Conservation (phyloP, 2,329 filamentous ascomycete species). For the Chalara sp. region DNA sequence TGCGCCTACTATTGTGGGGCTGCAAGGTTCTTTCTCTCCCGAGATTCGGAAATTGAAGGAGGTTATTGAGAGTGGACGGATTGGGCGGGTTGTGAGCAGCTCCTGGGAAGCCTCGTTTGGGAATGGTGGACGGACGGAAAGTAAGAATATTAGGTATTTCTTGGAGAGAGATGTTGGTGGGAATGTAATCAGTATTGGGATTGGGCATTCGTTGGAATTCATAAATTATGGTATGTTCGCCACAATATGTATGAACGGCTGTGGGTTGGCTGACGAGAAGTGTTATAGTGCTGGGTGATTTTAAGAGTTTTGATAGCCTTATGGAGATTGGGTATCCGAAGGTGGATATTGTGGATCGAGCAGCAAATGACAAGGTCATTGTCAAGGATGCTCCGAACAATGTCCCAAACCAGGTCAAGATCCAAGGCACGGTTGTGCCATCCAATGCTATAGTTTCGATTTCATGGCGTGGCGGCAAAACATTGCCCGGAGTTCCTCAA, state of each 20-base stretch:
- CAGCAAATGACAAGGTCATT: constrained; percentile 21
- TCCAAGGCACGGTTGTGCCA: constrained; percentile 26
- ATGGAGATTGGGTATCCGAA: constrained; percentile 39
- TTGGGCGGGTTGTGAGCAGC: constrained; percentile 44
- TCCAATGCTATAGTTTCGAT: constrained; percentile 14
- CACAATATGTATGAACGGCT: neutral
- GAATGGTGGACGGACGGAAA: constrained; percentile 5
- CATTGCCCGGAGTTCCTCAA: constrained; percentile 39
- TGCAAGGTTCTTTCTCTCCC: constrained; percentile 44
- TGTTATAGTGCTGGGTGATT: constrained; percentile 34
- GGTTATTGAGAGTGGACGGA: constrained; percentile 35
- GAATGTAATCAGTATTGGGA: constrained; percentile 18
- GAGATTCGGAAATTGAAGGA: constrained; percentile 36
- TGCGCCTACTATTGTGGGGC: constrained; percentile 36
- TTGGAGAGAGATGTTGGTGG: constrained; percentile 38
- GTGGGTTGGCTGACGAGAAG: neutral
- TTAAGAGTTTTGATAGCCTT: constrained; percentile 31
- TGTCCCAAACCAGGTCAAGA: constrained; percentile 38
- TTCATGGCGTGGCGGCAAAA: constrained; percentile 34
- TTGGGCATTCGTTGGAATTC: constrained; percentile 33
- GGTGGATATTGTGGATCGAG: constrained; percentile 28
- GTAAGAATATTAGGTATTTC: constrained; percentile 38
- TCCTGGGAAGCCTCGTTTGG: constrained; percentile 1
- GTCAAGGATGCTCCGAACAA: constrained; percentile 29
- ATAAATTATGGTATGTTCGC: constrained; percentile 29